These are phyloP conservation scores for Colletotrichum agaves DNA, from an alignment of 2,329 filamentous ascomycete genomes.

Conservation along the genomic window DNA sequence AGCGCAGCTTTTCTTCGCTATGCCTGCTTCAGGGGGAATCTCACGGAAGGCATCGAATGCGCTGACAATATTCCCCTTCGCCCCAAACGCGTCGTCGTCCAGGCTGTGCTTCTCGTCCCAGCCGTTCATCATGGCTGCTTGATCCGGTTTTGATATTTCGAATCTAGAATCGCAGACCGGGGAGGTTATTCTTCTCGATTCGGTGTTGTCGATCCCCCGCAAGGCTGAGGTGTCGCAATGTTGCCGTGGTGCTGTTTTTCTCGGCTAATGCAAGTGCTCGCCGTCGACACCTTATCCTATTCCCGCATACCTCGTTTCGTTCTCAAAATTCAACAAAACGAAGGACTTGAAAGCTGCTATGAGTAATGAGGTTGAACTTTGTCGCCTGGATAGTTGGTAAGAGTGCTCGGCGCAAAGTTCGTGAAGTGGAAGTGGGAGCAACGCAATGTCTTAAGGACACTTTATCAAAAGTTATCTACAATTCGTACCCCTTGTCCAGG, in stretches of 20 bases:
- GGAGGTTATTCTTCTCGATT: background rate
- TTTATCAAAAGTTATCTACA: conserved; percentile 39
- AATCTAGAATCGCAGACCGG: background rate
- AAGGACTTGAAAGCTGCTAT: background rate
- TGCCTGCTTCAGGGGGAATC: conserved; percentile 45
- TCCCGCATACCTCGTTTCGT: conserved; percentile 33
- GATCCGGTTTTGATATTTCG: background rate
- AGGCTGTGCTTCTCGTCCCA: conserved; percentile 73
- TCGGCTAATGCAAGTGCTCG: conserved; percentile 36
- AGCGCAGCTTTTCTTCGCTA: background rate
- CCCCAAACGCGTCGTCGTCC: conserved; percentile 83
- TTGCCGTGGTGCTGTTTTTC: conserved; percentile 1
- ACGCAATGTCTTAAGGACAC: conserved; percentile 37
- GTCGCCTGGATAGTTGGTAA: conserved; percentile 26
- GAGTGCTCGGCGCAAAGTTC: conserved; percentile 30
- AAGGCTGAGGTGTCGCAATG: conserved; percentile 6
- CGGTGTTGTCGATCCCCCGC: background rate
- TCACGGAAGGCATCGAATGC: conserved; percentile 98
- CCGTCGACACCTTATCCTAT: conserved; percentile 10
- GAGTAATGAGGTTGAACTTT: background rate
- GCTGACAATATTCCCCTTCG: conserved; percentile 76
- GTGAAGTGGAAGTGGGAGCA: conserved; percentile 14
- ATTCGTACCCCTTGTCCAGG: conserved; percentile 32
- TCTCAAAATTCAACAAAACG: background rate
- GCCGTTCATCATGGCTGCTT: conserved; percentile 73